These are phyloP conservation scores for Globisporangium barbulae DNA, from an alignment of 352 stramenopile genomes.

Conservation along the genomic window DNA sequence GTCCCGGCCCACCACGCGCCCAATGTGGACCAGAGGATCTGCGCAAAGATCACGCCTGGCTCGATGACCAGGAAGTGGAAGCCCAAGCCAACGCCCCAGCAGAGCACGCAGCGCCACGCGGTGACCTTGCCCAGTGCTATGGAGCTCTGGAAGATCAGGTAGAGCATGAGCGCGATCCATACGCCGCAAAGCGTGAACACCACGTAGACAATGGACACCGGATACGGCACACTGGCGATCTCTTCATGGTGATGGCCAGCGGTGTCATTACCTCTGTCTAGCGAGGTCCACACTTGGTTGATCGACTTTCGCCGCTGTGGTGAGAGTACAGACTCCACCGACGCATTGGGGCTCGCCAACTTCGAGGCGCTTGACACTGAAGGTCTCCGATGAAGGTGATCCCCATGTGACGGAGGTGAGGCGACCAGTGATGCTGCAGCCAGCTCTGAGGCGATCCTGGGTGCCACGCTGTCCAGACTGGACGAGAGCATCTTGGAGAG, in stretches of 20 bases:
- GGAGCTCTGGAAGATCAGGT: conserved; percentile 38
- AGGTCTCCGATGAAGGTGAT: neutral
- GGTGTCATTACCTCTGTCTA: neutral
- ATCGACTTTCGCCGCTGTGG: conserved; percentile 9
- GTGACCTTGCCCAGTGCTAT: conserved; percentile 43
- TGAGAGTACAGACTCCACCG: neutral
- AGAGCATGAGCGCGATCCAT: conserved; percentile 43
- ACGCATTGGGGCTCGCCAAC: conserved; percentile 1
- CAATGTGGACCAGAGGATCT: conserved; percentile 49
- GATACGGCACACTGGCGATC: conserved; percentile 49
- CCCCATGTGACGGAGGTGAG: neutral
- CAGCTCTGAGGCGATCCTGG: conserved; percentile 46
- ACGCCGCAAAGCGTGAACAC: conserved; percentile 38
- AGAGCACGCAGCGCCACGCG: conserved; percentile 49
- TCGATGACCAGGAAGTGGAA: conserved; percentile 56
- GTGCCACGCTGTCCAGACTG: conserved; percentile 53
- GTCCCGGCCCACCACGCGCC: conserved; percentile 55
- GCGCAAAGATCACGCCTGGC: conserved; percentile 42
- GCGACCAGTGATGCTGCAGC: conserved; percentile 16
- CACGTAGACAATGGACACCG: conserved; percentile 58
- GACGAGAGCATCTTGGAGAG: conserved; percentile 52
- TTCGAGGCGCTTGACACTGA: conserved; percentile 13
- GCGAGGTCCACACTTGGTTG: neutral
- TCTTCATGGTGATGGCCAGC: neutral
- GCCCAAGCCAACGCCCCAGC: conserved; percentile 38